These are phyloP conservation scores for Penicillium sp. DNA, from an alignment of 2,329 filamentous ascomycete genomes.

Conservation along the genomic window DNA sequence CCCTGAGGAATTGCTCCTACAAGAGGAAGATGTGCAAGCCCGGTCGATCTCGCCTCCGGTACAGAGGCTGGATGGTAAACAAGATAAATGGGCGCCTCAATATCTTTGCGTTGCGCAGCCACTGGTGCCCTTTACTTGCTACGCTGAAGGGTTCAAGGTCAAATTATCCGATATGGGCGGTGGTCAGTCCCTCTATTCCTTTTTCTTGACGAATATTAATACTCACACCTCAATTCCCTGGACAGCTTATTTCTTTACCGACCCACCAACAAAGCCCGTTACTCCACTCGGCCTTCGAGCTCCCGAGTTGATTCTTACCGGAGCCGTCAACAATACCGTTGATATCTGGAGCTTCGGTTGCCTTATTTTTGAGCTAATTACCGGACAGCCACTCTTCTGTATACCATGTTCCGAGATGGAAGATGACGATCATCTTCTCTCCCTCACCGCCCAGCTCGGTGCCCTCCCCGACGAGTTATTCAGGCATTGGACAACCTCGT, in stretches of 20 bases:
- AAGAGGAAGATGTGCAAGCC: constrained; percentile 25
- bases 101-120: constrained; percentile 32
- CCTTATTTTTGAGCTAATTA: constrained; percentile 35
- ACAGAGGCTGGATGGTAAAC: constrained; percentile 28
- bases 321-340: constrained; percentile 23
- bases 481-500: constrained; percentile 25
- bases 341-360: constrained; percentile 37
- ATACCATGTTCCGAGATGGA: constrained; percentile 23
- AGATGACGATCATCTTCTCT: constrained; percentile 34
- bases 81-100: constrained; percentile 32
- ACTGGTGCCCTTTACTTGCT: constrained; percentile 26
- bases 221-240: constrained; percentile 6
- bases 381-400: constrained; percentile 27
- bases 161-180: constrained; percentile 36
- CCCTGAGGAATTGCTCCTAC: constrained; percentile 22
- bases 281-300: constrained; percentile 30
- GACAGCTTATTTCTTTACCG: constrained; percentile 26
- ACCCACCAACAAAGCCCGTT: constrained; percentile 25
- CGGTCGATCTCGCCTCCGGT: constrained; percentile 19
- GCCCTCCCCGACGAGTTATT: constrained; percentile 29
- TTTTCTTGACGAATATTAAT: not conserved
- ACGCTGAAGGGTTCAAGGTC: constrained; percentile 24
- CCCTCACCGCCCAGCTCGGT: constrained; percentile 27
- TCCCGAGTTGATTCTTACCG: constrained; percentile 31
- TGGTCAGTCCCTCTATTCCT: constrained; percentile 19